Percentiles rank a stretch among this genome's conserved stretches.
phyloP scores from a whole-genome alignment of 192 early-diverging fungal species.

The Backusella tarrabulga region DNA sequence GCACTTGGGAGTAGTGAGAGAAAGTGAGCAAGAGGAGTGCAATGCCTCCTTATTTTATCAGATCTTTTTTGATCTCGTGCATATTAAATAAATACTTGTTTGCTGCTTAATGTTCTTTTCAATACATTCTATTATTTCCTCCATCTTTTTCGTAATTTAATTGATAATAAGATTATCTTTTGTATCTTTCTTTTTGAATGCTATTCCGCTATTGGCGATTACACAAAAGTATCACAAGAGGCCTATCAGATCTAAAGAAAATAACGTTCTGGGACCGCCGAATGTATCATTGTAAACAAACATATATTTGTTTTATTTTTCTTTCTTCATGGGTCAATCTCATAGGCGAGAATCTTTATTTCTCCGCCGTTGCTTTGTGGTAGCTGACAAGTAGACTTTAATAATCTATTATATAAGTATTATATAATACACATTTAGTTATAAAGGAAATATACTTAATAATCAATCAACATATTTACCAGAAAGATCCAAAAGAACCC shows the following conservation, averaged over 20 bases:
- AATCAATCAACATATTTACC: neutral
- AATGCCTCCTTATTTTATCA: neutral
- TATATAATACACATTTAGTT: neutral
- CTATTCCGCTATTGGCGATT: neutral
- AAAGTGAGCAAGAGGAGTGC: neutral
- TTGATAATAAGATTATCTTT: neutral
- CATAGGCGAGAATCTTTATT: neutral
- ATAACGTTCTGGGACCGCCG: neutral
- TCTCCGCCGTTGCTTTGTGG: neutral
- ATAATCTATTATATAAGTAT: neutral
- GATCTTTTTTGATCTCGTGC: neutral
- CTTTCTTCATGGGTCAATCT: neutral
- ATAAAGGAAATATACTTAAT: neutral
- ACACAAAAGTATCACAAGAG: neutral
- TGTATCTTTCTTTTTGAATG: neutral
- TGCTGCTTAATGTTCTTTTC: neutral
- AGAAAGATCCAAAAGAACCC: neutral
- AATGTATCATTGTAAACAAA: conserved; percentile 4
- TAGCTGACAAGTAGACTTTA: neutral
- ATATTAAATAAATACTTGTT: neutral
- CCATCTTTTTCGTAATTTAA: neutral
- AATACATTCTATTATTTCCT: neutral
- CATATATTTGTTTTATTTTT: neutral
- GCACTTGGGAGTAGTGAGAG: neutral
- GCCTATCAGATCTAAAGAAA: conserved; percentile 2